phyloP scores from a whole-genome alignment of 768 basidiomycete species.

The Hirschioporus abietinus region DNA sequence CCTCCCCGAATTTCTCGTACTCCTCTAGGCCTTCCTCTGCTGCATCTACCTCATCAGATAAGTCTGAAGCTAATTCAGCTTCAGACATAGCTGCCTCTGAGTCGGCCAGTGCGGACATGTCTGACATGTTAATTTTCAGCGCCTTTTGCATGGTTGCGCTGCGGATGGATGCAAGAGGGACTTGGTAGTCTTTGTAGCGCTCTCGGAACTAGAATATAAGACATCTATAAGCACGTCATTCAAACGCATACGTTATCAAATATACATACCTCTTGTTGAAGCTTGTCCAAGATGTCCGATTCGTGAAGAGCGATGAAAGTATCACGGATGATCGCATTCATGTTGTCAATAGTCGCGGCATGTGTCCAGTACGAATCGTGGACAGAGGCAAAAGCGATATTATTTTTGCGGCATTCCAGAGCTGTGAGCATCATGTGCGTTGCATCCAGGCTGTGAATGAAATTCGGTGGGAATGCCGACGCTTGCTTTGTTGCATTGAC shows the following conservation, averaged over 20 bases:
- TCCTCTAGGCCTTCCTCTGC: conserved; percentile 12
- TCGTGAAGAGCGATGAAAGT: conserved; percentile 92
- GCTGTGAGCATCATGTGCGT: conserved; percentile 99
- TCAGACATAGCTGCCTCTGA: conserved; percentile 11
- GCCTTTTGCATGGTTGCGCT: conserved; percentile 29
- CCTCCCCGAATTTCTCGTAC: conserved; percentile 11
- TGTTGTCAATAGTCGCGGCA: conserved; percentile 76
- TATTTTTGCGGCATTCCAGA: conserved; percentile 75
- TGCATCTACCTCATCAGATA: conserved; percentile 19
- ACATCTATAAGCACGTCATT: conserved; percentile 6
- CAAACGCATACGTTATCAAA: neutral
- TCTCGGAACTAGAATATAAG: conserved; percentile 50
- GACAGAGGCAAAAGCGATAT: conserved; percentile 87
- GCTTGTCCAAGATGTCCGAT: conserved; percentile 70
- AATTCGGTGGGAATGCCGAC: conserved; percentile 97
- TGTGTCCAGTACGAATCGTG: conserved; percentile 99
- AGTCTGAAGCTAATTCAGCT: conserved; percentile 4
- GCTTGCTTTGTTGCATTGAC: conserved; percentile 87
- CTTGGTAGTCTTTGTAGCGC: conserved; percentile 69
- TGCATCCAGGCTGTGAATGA: conserved; percentile 95
- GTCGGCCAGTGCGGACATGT: conserved; percentile 29
- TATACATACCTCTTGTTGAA: conserved; percentile 64
- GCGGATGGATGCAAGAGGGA: conserved; percentile 51
- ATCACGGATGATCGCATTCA: conserved; percentile 86
- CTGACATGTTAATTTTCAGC: conserved; percentile 28